Percentiles rank a stretch among this genome's conserved stretches.
These are phyloP conservation scores for Pterocarpus santalinus DNA, from an alignment of 306 rosid genomes.

Conservation along the genomic window DNA sequence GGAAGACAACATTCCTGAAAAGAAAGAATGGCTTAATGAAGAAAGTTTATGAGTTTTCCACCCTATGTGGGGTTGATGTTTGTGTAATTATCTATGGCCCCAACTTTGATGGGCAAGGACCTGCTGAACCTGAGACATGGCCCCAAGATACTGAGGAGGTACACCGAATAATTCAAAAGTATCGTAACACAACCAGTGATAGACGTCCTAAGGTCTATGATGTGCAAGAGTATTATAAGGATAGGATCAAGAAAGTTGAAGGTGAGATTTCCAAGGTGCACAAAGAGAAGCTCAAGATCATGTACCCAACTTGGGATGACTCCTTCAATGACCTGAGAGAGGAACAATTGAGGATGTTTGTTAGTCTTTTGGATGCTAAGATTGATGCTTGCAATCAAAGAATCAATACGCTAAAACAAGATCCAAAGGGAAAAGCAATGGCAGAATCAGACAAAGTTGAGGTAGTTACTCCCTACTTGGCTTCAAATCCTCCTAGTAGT, in stretches of 20 bases:
- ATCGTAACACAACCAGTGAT: not conserved
- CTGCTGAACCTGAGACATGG: conserved; percentile 36
- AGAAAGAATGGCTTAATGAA: conserved; percentile 42
- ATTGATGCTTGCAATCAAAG: conserved; percentile 45
- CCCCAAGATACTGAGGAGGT: conserved; percentile 29
- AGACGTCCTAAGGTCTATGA: conserved; percentile 29
- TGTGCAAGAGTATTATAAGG: conserved; percentile 42
- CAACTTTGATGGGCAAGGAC: conserved; percentile 13
- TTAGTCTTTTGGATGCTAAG: conserved; percentile 37
- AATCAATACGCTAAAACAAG: conserved; percentile 21
- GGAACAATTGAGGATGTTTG: conserved; percentile 28
- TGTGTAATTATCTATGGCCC: conserved; percentile 40
- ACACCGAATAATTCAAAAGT: conserved; percentile 35
- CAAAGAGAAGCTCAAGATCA: conserved; percentile 28
- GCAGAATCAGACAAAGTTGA: not conserved
- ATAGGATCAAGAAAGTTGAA: conserved; percentile 43
- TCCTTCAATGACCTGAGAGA: conserved; percentile 32
- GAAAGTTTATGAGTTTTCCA: conserved; percentile 41
- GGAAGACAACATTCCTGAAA: conserved; percentile 43
- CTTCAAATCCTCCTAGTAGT: conserved; percentile 26
- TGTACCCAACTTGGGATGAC: conserved; percentile 40
- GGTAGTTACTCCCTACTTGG: not conserved
- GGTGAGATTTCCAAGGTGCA: conserved; percentile 35
- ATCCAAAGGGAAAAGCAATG: conserved; percentile 29
- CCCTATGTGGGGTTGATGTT: conserved; percentile 48